Evolutionary conservation across 164 flowering plant species (phyloP).

Genomic region (Stephania yunnanensis): DNA sequence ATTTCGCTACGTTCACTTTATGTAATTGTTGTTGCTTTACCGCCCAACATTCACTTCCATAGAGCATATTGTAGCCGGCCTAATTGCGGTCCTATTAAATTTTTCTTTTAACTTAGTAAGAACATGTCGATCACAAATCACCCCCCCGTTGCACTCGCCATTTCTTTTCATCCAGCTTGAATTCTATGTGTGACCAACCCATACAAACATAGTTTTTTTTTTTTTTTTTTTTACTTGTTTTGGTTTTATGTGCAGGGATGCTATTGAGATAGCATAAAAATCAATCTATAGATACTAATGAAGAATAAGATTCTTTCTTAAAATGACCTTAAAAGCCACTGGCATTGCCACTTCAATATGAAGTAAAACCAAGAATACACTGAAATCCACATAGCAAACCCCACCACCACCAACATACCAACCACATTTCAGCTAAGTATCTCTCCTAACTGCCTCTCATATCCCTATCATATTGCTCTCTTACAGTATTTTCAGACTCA

Average conservation of each 20-base stretch:
- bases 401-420: not conserved
- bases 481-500: not conserved
- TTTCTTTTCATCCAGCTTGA: no score
- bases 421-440: not conserved
- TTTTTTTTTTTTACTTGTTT: no score
- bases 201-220: no score
- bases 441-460: not conserved
- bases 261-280: not conserved
- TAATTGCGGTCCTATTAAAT: no score
- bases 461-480: not conserved
- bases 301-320: not conserved
- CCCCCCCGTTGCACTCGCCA: no score
- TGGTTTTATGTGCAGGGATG: not conserved
- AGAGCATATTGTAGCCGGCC: no score
- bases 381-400: not conserved
- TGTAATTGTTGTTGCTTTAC: no score
- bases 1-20: no score
- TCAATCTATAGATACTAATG: not conserved
- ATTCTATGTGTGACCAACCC: no score
- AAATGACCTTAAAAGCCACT: not conserved
- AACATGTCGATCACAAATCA: no score
- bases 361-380: conserved; percentile 1
- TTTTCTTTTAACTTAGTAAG: no score
- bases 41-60: no score
- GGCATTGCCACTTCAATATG: not conserved